Conservation (phyloP, 2,329 filamentous ascomycete genomes). For the Bimuria novae-zelandiae region DNA sequence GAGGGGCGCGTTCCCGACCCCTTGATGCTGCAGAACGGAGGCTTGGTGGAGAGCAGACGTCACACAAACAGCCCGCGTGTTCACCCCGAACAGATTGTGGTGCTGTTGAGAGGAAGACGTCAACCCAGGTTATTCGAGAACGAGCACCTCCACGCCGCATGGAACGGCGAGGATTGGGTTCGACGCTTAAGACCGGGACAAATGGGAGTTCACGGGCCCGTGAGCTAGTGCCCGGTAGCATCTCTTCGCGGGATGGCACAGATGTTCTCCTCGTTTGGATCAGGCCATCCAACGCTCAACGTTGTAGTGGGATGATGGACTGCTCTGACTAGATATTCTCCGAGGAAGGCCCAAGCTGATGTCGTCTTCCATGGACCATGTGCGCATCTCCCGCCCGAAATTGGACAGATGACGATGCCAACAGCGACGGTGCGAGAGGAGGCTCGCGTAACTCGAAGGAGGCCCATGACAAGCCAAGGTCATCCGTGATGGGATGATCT, state of each 20-base stretch:
- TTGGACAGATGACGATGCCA: conserved; percentile 18
- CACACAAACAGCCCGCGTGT: conserved; percentile 26
- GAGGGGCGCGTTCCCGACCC: conserved; percentile 33
- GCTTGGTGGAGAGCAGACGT: conserved; percentile 27
- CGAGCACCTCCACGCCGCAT: not conserved
- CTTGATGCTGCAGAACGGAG: conserved; percentile 35
- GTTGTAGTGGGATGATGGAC: not conserved
- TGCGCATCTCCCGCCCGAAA: conserved; percentile 25
- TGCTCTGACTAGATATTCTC: conserved; percentile 14
- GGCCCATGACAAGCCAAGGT: conserved; percentile 24
- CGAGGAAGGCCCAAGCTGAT: conserved; percentile 10
- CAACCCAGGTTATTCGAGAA: not conserved
- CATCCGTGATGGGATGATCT: conserved; percentile 29
- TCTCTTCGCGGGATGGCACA: not conserved
- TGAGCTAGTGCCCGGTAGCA: conserved; percentile 22
- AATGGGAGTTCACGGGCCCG: too few relatives aligned
- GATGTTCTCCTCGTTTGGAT: not conserved
- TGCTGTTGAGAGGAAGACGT: conserved; percentile 8
- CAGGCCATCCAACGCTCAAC: not conserved
- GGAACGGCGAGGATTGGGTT: conserved; percentile 10
- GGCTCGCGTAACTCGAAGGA: conserved; percentile 23
- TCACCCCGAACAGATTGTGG: conserved; percentile 19
- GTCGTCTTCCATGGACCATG: conserved; percentile 16
- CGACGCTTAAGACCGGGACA: conserved; percentile 28
- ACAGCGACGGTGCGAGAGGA: conserved; percentile 8